Evolutionary conservation across 108 stramenopile genomes (phyloP).

Genomic region (Nitzschia inconspicua): DNA sequence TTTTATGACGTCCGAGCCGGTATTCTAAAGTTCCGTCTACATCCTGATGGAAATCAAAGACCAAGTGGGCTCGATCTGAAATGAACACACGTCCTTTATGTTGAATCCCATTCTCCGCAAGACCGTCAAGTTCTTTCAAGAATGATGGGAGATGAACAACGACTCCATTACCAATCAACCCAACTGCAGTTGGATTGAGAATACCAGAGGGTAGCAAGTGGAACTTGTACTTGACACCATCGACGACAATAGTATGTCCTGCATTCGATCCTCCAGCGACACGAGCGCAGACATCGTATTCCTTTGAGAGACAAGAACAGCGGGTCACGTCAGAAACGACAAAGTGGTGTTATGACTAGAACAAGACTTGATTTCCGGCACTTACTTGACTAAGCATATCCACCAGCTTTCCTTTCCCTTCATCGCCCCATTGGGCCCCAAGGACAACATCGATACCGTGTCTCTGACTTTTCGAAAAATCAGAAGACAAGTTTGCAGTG

Average conservation of each 20-base stretch:
- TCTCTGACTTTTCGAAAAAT: slow-evolving; percentile 9
- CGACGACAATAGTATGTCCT: slow-evolving; percentile 95
- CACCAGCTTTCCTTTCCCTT: slow-evolving; percentile 99
- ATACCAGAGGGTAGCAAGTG: slow-evolving; percentile 98
- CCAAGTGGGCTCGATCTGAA: slow-evolving; percentile 96
- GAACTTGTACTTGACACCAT: slow-evolving; percentile 97
- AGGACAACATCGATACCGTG: slow-evolving; percentile 90
- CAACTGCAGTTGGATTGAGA: slow-evolving; percentile 81
- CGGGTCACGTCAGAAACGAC: background rate
- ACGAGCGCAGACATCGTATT: slow-evolving; percentile 96
- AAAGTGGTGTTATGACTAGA: background rate
- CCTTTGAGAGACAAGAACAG: slow-evolving; percentile 15
- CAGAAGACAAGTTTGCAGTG: too few relatives aligned
- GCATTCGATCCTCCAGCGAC: slow-evolving; percentile 97
- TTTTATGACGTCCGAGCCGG: slow-evolving; percentile 85
- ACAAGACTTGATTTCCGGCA: background rate
- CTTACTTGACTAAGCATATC: slow-evolving; percentile 87
- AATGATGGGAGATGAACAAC: slow-evolving; percentile 96
- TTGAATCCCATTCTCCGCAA: slow-evolving; percentile 70
- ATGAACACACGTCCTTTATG: slow-evolving; percentile 87
- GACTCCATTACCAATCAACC: slow-evolving; percentile 98
- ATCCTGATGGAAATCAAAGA: slow-evolving; percentile 98
- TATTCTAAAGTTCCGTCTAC: slow-evolving; percentile 88
- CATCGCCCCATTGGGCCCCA: slow-evolving; percentile 98
- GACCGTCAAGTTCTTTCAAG: slow-evolving; percentile 84